Base-by-base conservation (phyloP, 1,284 basidiomycete species). In the Sutorius eximius region DNA sequence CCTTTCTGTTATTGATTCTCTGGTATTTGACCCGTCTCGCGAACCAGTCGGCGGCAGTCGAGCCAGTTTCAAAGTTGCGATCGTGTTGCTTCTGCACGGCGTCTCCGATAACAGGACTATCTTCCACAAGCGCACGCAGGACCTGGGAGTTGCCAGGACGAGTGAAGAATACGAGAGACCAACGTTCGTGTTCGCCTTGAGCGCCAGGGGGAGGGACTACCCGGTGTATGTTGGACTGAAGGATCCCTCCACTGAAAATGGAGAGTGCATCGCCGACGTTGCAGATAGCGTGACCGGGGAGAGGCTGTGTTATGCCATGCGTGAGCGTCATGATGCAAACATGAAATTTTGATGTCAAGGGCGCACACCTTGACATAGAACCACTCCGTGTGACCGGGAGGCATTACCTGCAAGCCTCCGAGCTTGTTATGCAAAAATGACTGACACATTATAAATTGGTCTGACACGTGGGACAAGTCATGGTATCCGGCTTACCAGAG, bases 371-470 rank as follows among this genome's bases (percentile, higher is more conserved):
- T 79, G 55, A 89, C 75, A 58, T 87, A 89, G 60, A 82, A 82
- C 87, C 87, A 90, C 22, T 77, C 69, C n/a, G 81, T 76, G 11
- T 78, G 72, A 3, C 82, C 82, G 0, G 86, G 86, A 1, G 80
- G 78, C 40, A 88, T 74, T 1, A 89, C 86, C 61, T 90, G 88
- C 6, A 91, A 71, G 0, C 88, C 88, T 3, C 87, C 87, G 0
- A 90, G 77, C 15, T 79, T 79, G 66, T 89, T 89, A 67, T 86
- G 83, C 47, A 88, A 71, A 69, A 87, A 82, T 0, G 83, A 82
- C 79, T 84, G 59, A 11, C 27, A n/a, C 13, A 53, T 61, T 55
- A 63, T 45, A 11, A 34, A 41, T 15, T 13, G 15, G 40, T 18
- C 12, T 40, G 42, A 37, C 29, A 16, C 52, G 5, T 15, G 9